These are phyloP conservation scores for Phyllosticta citriasiana DNA, from an alignment of 2,329 filamentous ascomycete species.

Conservation along the genomic window DNA sequence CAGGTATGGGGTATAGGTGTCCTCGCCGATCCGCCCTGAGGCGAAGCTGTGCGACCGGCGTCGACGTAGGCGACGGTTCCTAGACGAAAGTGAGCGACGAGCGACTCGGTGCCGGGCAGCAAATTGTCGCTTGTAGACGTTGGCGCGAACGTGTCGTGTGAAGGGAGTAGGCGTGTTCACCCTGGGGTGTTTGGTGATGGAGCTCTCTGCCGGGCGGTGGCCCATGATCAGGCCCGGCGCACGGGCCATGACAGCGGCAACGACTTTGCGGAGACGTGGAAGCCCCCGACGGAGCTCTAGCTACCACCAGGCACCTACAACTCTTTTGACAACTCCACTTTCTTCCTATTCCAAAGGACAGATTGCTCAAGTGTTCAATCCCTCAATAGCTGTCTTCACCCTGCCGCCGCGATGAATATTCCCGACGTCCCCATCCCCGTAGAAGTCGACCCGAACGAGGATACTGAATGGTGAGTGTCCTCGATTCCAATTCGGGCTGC, in stretches of 20 bases:
- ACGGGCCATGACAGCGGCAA: not conserved
- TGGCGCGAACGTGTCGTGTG: not conserved
- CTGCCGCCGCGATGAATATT: constrained; percentile 22
- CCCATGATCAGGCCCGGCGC: not conserved
- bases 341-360: no score
- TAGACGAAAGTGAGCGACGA: not conserved
- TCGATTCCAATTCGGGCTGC: not conserved
- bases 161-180: not conserved
- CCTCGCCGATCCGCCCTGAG: constrained; percentile 2
- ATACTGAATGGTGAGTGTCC: constrained; percentile 79
- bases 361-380: no score
- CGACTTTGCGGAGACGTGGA: not conserved
- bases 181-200: not conserved
- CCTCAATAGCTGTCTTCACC: not conserved
- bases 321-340: not conserved
- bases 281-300: not conserved
- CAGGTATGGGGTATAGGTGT: constrained; percentile 10
- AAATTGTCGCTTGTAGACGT: not conserved
- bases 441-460: constrained; percentile 88
- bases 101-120: not conserved
- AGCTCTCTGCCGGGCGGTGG: not conserved
- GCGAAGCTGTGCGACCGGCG: not conserved
- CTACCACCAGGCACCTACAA: not conserved
- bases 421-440: constrained; percentile 58
- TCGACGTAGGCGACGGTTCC: not conserved